phyloP scores from a whole-genome alignment of 106 monocot species.

The Platanthera zijinensis region DNA sequence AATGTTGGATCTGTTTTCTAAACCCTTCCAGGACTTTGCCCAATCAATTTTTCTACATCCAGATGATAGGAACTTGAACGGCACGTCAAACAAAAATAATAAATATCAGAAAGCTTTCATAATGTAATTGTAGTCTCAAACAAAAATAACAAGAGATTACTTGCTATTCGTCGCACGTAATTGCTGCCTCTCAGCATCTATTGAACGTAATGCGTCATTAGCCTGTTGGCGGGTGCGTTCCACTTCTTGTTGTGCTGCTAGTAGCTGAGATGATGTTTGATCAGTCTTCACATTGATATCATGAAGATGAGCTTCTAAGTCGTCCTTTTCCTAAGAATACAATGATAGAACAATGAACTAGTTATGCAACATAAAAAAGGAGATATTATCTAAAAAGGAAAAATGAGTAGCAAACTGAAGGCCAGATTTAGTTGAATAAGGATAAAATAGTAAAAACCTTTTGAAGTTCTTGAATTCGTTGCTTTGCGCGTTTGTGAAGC shows the following conservation, averaged over 20 bases:
- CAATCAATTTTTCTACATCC: background rate
- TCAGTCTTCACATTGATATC: slow-evolving; percentile 55
- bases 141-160: slow-evolving; percentile 26
- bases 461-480: slow-evolving; percentile 88
- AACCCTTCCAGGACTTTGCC: background rate
- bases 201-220: slow-evolving; percentile 74
- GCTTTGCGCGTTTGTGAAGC: slow-evolving; percentile 97
- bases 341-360: background rate
- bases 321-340: slow-evolving; percentile 84
- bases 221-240: slow-evolving; percentile 80
- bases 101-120: background rate
- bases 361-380: background rate
- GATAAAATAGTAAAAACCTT: slow-evolving; percentile 37
- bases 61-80: background rate
- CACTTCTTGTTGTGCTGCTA: slow-evolving; percentile 54
- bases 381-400: background rate
- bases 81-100: background rate
- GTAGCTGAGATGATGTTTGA: slow-evolving; percentile 39
- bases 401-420: background rate
- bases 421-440: background rate
- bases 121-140: background rate
- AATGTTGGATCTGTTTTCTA: background rate
- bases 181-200: slow-evolving; percentile 86
- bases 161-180: slow-evolving; percentile 69
- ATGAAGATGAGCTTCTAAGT: slow-evolving; percentile 66